Base-by-base conservation (phyloP, 176 grass and related monocot species). In the Aegilops speltoides region DNA sequence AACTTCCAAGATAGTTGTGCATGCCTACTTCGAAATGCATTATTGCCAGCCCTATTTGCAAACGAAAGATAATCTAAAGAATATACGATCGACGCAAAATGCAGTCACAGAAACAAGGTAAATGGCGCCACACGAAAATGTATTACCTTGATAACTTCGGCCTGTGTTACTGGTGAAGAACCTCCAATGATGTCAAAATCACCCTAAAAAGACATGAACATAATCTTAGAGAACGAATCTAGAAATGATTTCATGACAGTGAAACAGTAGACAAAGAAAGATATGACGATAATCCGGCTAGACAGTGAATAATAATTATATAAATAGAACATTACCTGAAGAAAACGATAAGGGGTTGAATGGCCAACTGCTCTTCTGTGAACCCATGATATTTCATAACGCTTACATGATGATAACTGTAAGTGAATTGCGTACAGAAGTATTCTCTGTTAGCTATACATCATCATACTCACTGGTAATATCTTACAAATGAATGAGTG, bases 101-200 rank as follows among this genome's bases (percentile, higher is more conserved):
- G 46, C 19, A 83, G 15, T 68, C 38, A 73, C 28, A 48, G 14
- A 80, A 62, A 3, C 12, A 63, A 70, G 60, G 77, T 48, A 85
- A 4, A 85, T 12, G 2, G 48, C 6, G 36, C 4, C 10, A 77
- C 12, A 36, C 28, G 64, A 77, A 91, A 19, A 88, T 68, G 69
- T 17, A 32, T 73, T 91, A 98, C 96, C 93, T 96, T 98, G 24
- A 96, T 80, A 68, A 85, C 87, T 89, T 98, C 96, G 19, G 93
- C 93, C 69, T 98, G 93, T 66, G 91, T 88, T 83, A 98, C 92
- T 26, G 92, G 76, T 81, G 88, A 86, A 81, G 89, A 82, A 84
- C 96, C 96, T 76, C 96, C 96, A 86, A 98, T 82, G 83, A 98
- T 94, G 90, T 96, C 93, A 82, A 98, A 98, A 92, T 98, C 96